A percentile compares a stretch with the other conserved stretches of the same genome.
Evolutionary conservation across 306 rosid species (phyloP).

Genomic region (Canavalia ensiformis): DNA sequence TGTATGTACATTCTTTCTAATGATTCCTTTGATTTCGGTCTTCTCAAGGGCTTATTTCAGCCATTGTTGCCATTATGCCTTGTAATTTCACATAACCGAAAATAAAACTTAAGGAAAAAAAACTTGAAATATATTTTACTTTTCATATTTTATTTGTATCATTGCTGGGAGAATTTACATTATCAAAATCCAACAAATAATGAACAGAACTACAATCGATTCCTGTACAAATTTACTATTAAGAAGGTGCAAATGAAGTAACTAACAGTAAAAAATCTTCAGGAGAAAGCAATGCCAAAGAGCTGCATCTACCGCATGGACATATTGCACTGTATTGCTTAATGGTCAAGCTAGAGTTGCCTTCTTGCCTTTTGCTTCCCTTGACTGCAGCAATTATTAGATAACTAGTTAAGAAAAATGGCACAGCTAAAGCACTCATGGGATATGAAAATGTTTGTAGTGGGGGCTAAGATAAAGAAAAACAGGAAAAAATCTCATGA

Average conservation of each 20-base stretch:
- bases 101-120: background rate
- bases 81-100: slow-evolving; percentile 17
- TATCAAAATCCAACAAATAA: slow-evolving; percentile 43
- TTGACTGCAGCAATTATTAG: slow-evolving; percentile 67
- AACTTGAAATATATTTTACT: slow-evolving; percentile 6
- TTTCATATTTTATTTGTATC: slow-evolving; percentile 36
- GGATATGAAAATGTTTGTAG: too few species aligned
- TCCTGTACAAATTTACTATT: slow-evolving; percentile 43
- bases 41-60: background rate
- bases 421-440: slow-evolving; percentile 2
- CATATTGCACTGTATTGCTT: slow-evolving; percentile 29
- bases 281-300: slow-evolving; percentile 23
- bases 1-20: background rate
- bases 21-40: slow-evolving; percentile 7
- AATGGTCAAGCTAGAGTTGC: slow-evolving; percentile 83
- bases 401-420: slow-evolving; percentile 17
- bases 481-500: background rate
- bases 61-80: slow-evolving; percentile 13
- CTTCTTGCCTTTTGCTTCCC: slow-evolving; percentile 93
- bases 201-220: slow-evolving; percentile 28
- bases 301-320: slow-evolving; percentile 36
- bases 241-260: background rate
- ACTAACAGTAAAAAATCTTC: slow-evolving; percentile 20
- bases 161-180: slow-evolving; percentile 29
- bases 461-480: background rate